Percentiles rank a stretch among this genome's conserved stretches.
Evolutionary conservation across 2,329 filamentous ascomycete species (phyloP).

Genomic region (Conoideocrella luteorostrata): DNA sequence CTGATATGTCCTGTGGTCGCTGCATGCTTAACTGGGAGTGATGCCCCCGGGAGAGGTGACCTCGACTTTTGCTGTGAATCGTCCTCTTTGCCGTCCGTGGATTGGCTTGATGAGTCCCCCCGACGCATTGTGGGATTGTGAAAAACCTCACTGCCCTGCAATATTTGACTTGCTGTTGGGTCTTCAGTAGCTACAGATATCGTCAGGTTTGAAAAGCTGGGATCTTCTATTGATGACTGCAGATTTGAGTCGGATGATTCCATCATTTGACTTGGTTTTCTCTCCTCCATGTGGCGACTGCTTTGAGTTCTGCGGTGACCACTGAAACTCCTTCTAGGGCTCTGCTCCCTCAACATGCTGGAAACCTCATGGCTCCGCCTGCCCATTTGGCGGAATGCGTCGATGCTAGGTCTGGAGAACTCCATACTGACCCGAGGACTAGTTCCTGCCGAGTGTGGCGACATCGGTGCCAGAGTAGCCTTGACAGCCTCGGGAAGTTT

Average conservation of each 20-base stretch:
- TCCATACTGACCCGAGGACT: conserved; percentile 54
- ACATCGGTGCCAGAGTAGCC: conserved; percentile 52
- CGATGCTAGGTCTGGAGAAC: conserved; percentile 44
- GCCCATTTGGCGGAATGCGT: conserved; percentile 40
- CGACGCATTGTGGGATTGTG: conserved; percentile 64
- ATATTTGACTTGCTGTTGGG: conserved; percentile 83
- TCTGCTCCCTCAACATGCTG: conserved; percentile 33
- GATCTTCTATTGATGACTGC: conserved; percentile 65
- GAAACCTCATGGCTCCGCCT: conserved; percentile 48
- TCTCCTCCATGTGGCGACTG: conserved; percentile 39
- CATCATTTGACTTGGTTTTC: conserved; percentile 42
- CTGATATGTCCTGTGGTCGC: conserved; percentile 33
- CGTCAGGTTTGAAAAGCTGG: conserved; percentile 63
- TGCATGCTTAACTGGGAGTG: conserved; percentile 18
- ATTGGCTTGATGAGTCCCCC: conserved; percentile 34
- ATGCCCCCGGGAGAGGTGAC: conserved; percentile 9
- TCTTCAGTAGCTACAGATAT: conserved; percentile 65
- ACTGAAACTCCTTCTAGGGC: conserved; percentile 57
- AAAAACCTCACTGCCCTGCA: conserved; percentile 83
- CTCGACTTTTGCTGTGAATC: conserved; percentile 9
- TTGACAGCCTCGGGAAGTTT: conserved; percentile 51
- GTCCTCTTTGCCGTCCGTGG: conserved; percentile 14
- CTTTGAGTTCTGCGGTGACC: conserved; percentile 47
- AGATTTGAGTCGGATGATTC: conserved; percentile 70
- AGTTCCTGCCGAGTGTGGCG: conserved; percentile 34